Evolutionary conservation across 1,284 basidiomycete genomes (phyloP).

Genomic region (Vanrija sp.): DNA sequence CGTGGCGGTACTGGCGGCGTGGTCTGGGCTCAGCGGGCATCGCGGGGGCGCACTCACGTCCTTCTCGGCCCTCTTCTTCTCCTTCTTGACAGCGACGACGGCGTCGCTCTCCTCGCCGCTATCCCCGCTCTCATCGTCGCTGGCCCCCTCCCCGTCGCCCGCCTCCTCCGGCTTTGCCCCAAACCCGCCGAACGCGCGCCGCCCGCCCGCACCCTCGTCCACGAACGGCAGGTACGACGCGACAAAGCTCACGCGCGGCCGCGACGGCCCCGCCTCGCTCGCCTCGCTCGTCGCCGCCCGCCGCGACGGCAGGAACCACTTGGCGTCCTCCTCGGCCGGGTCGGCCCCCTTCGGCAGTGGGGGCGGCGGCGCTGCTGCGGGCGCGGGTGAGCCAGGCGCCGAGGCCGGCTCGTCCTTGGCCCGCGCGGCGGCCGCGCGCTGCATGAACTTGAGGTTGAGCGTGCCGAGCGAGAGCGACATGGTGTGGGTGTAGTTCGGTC

Average conservation of each 20-base stretch:
- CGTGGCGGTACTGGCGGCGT: not conserved
- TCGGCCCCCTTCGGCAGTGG: conserved; percentile 2
- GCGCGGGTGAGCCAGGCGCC: conserved; percentile 1
- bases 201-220: conserved; percentile 16
- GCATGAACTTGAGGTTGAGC: conserved; percentile 48
- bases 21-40: not conserved
- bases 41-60: not conserved
- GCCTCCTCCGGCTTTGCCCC: conserved; percentile 6
- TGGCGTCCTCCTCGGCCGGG: conserved; percentile 16
- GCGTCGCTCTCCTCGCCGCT: not conserved
- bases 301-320: conserved; percentile 25
- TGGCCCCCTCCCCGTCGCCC: conserved; percentile 9
- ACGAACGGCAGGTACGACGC: conserved; percentile 33
- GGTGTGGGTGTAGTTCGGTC: not conserved
- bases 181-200: conserved; percentile 27
- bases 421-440: conserved; percentile 35
- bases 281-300: not conserved
- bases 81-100: conserved; percentile 1
- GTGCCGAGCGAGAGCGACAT: conserved; percentile 42
- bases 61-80: not conserved
- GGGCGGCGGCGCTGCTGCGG: not conserved
- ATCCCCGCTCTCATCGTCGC: conserved; percentile 10
- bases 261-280: conserved; percentile 8
- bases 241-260: conserved; percentile 22
- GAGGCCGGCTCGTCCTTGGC: not conserved